Base-by-base conservation (phyloP, 2,329 filamentous ascomycete species). In the Fusarium agapanthi region DNA sequence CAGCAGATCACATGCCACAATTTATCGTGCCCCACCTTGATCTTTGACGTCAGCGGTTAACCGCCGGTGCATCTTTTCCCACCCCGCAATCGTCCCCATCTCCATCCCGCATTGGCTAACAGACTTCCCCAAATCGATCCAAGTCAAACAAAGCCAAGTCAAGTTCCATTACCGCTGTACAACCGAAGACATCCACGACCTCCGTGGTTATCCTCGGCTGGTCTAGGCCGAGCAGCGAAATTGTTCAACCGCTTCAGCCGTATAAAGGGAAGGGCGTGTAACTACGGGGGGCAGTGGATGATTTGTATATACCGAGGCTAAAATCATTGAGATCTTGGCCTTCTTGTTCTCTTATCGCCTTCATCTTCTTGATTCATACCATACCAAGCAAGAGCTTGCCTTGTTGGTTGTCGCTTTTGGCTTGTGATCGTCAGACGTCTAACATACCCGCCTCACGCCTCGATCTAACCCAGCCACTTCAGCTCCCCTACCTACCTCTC, bases 11-110 rank as follows among this genome's bases (percentile, higher is more conserved):
- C 76, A 77, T 78, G 75, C 45, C n/a, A 22, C 44, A 32, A 51
- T 53, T 15, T 13, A 37, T 68, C 34, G 35, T 47, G 51, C 34
- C 35, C 50, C 24, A 44, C 56, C 54, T 34, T 2, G 14, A 44
- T 61, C 30, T 43, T 73, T 75, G 75, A 77, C 76, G 75, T 77
- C 76, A 78, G 58, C 75, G 76, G 76, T 43, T 77, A 78, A 78
- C 74, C 75, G 32, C 61, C 76, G 76, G 76, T 18, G 38, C 32
- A 34, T 60, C n/a, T 34, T 16, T 20, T 32, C 7, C 15, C 37
- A 59, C 51, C 69, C 53, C 68, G 61, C 61, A 45, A 56, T 59
- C 43, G 18, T 35, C 32, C 54, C 10, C 35, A 59, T 50, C 61
- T 48, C 64, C 43, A 58, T 62, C 45, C 45, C 41, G 50, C 65